phyloP scores from a whole-genome alignment of 2,329 filamentous ascomycete species.

The Aspergillus tamarii region DNA sequence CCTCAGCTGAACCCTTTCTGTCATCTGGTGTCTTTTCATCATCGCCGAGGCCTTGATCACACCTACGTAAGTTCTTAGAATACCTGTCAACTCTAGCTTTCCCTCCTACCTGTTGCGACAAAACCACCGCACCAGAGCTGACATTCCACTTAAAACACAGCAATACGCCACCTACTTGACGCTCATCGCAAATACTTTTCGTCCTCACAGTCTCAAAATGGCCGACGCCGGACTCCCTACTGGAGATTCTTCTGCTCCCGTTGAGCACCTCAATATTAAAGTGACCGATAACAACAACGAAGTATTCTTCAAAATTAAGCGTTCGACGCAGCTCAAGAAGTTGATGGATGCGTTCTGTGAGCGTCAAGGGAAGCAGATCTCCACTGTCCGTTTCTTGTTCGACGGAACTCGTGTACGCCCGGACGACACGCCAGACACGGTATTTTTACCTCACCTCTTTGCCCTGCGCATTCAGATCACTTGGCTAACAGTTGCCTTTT shows the following conservation, averaged over 20 bases:
- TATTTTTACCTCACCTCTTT: conserved; percentile 52
- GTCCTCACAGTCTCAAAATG: conserved; percentile 46
- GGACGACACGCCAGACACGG: conserved; percentile 85
- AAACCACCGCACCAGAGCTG: background rate
- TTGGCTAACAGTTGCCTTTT: background rate
- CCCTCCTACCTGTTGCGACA: conserved; percentile 2
- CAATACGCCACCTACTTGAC: conserved; percentile 1
- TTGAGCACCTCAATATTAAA: conserved; percentile 97
- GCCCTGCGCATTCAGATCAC: background rate
- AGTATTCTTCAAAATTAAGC: conserved; percentile 99
- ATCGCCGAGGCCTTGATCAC: background rate
- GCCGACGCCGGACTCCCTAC: conserved; percentile 31
- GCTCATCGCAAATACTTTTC: background rate
- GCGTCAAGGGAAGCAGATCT: conserved; percentile 83
- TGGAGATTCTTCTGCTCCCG: conserved; percentile 43
- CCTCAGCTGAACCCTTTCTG: conserved; percentile 9
- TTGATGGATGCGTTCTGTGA: conserved; percentile 98
- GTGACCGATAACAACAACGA: conserved; percentile 99
- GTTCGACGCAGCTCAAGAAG: conserved; percentile 92
- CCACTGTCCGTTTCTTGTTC: conserved; percentile 90
- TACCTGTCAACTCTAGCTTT: background rate
- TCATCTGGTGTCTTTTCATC: background rate
- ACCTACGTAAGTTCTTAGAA: background rate
- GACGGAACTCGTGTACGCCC: conserved; percentile 92
- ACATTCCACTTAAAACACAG: background rate